Conservation (phyloP, 2,329 filamentous ascomycete genomes). For the Monilinia fructicola region DNA sequence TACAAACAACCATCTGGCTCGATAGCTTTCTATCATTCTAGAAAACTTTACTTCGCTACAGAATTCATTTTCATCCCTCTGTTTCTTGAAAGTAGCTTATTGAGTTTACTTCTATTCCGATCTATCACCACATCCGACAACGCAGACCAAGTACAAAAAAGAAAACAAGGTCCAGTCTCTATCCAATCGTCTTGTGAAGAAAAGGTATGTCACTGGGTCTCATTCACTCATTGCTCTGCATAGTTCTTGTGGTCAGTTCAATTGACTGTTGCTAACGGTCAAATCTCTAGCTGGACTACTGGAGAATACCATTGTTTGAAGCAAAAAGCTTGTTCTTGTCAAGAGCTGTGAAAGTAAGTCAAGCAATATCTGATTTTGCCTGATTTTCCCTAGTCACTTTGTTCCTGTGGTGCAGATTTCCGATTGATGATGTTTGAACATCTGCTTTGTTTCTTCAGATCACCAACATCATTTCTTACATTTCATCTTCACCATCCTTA, state of each 20-base stretch:
- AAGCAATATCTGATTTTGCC: constrained; percentile 3
- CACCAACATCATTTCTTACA: constrained; percentile 7
- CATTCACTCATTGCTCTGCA: background rate
- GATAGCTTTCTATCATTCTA: constrained; percentile 43
- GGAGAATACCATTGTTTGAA: constrained; percentile 24
- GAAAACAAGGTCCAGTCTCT: constrained; percentile 13
- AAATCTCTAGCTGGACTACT: constrained; percentile 28
- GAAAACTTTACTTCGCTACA: constrained; percentile 39
- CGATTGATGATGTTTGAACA: background rate
- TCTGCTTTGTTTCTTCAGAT: constrained; percentile 5
- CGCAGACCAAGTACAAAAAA: background rate
- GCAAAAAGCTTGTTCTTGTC: constrained; percentile 26
- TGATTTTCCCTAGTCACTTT: background rate
- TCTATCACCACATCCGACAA: constrained; percentile 25
- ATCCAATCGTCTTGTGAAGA: constrained; percentile 21
- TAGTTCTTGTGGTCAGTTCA: background rate
- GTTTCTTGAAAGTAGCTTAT: constrained; percentile 27
- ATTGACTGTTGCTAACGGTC: constrained; percentile 24
- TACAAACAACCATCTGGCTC: constrained; percentile 39
- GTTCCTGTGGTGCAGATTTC: constrained; percentile 8
- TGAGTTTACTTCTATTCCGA: constrained; percentile 21
- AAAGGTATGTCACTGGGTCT: constrained; percentile 28
- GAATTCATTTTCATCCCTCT: constrained; percentile 29
- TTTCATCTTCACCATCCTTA: constrained; percentile 11
- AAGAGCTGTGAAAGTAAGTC: constrained; percentile 36